phyloP scores from a whole-genome alignment of 179 eudicot species.

The Spergularia azorica region DNA sequence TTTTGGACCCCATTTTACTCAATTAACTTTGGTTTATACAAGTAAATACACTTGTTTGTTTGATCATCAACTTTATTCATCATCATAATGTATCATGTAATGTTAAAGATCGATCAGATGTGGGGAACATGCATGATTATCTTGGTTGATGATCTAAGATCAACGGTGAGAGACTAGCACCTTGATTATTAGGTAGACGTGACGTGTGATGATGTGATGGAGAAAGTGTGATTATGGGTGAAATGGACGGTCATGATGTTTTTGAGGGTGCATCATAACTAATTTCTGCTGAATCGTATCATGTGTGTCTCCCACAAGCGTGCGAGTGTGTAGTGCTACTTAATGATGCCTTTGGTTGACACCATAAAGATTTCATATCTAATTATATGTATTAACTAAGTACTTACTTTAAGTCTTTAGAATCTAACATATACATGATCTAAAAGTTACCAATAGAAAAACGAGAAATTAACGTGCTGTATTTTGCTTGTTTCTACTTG shows the following conservation, averaged over 20 bases:
- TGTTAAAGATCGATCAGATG: slow-evolving; percentile 5
- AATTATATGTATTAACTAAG: too few relatives aligned
- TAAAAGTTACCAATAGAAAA: too few relatives aligned
- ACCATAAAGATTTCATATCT: slow-evolving; percentile 1
- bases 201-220: slow-evolving; percentile 23
- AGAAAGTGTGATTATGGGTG: not conserved
- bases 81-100: too few relatives aligned
- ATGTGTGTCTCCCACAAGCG: slow-evolving; percentile 35
- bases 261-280: not conserved
- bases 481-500: too few relatives aligned
- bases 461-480: too few relatives aligned
- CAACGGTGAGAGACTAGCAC: not conserved
- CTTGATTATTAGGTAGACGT: slow-evolving; percentile 12
- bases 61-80: too few relatives aligned
- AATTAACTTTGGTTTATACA: too few relatives aligned
- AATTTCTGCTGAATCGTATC: not conserved
- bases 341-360: slow-evolving; percentile 35
- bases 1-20: too few relatives aligned
- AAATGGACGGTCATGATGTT: slow-evolving; percentile 14
- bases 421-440: too few relatives aligned
- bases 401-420: too few relatives aligned
- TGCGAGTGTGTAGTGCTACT: slow-evolving; percentile 42
- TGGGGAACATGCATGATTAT: slow-evolving; percentile 16
- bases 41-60: too few relatives aligned
- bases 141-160: slow-evolving; percentile 7